Evolutionary conservation across 2,329 filamentous ascomycete genomes (phyloP).

Genomic region (Neopestalotiopsis rosae): DNA sequence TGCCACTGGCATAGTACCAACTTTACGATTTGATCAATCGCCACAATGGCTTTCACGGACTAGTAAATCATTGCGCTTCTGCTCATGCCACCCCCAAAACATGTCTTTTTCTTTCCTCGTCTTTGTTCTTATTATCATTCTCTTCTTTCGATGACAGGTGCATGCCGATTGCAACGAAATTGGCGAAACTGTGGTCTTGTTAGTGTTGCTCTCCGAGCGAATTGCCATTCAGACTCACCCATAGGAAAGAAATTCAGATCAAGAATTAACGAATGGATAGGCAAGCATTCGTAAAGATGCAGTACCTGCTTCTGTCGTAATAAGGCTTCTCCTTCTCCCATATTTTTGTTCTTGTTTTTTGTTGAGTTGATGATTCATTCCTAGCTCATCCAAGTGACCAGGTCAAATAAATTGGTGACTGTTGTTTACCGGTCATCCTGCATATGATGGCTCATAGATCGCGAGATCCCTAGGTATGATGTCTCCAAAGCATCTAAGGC

Average conservation of each 20-base stretch:
- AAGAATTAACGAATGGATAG: neutral
- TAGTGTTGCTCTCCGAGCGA: neutral
- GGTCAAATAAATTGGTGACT: neutral
- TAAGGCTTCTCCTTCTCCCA: neutral
- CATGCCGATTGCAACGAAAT: too few species aligned
- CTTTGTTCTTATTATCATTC: too few species aligned
- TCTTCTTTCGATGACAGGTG: too few species aligned
- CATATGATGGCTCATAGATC: constrained; percentile 41
- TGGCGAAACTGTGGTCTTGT: neutral
- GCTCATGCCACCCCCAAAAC: neutral
- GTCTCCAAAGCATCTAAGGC: constrained; percentile 62
- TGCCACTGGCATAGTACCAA: neutral
- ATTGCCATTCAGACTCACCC: neutral
- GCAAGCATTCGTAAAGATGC: neutral
- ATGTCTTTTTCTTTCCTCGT: neutral
- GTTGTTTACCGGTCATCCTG: neutral
- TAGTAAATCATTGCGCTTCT: neutral
- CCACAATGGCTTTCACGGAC: neutral
- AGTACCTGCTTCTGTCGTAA: neutral
- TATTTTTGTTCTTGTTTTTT: neutral
- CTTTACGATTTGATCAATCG: neutral
- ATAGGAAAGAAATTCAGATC: neutral
- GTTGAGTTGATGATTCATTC: constrained; percentile 10
- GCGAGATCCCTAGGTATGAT: constrained; percentile 67
- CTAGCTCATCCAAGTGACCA: constrained; percentile 20